Percentiles rank a stretch among this genome's conserved stretches.
Evolutionary conservation across 345 rosid species (phyloP).

Genomic region (Isatis tinctoria): DNA sequence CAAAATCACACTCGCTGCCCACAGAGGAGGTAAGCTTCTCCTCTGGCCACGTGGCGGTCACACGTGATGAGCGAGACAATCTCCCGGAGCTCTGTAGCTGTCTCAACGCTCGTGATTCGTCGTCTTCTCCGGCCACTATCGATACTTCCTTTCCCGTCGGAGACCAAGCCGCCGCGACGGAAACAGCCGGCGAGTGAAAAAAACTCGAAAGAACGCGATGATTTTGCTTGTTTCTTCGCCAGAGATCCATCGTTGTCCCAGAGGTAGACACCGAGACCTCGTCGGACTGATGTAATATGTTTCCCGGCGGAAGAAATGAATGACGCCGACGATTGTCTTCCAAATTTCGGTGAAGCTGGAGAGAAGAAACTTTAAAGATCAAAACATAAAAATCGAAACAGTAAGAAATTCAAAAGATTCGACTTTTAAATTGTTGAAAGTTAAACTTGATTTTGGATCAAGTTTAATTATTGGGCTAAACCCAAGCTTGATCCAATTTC

Average conservation of each 20-base stretch:
- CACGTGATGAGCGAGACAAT: slow-evolving; percentile 54
- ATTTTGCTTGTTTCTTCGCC: slow-evolving; percentile 38
- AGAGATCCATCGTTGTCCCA: slow-evolving; percentile 53
- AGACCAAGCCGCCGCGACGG: slow-evolving; percentile 55
- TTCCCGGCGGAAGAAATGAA: slow-evolving; percentile 60
- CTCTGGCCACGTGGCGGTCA: slow-evolving; percentile 87
- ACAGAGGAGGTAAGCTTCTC: slow-evolving; percentile 55
- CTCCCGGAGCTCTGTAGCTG: slow-evolving; percentile 46
- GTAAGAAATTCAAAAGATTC: not conserved
- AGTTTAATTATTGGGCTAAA: too few relatives aligned
- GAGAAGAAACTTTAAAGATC: not conserved
- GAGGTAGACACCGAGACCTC: slow-evolving; percentile 66
- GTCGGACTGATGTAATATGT: slow-evolving; percentile 73
- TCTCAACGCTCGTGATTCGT: slow-evolving; percentile 23
- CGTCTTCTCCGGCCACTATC: not conserved
- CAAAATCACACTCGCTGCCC: too few relatives aligned
- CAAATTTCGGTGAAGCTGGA: slow-evolving; percentile 48
- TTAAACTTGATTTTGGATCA: too few relatives aligned
- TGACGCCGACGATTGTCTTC: slow-evolving; percentile 76
- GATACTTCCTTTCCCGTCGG: slow-evolving; percentile 16
- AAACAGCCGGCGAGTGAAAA: slow-evolving; percentile 58
- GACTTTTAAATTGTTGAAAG: too few relatives aligned
- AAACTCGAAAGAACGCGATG: slow-evolving; percentile 63
- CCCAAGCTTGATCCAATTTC: too few relatives aligned
- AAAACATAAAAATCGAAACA: not conserved